A percentile compares a stretch with the other conserved stretches of the same genome.
Evolutionary conservation across 371 early-diverging fungal genomes (phyloP).

Genomic region (Mucor racemosus): DNA sequence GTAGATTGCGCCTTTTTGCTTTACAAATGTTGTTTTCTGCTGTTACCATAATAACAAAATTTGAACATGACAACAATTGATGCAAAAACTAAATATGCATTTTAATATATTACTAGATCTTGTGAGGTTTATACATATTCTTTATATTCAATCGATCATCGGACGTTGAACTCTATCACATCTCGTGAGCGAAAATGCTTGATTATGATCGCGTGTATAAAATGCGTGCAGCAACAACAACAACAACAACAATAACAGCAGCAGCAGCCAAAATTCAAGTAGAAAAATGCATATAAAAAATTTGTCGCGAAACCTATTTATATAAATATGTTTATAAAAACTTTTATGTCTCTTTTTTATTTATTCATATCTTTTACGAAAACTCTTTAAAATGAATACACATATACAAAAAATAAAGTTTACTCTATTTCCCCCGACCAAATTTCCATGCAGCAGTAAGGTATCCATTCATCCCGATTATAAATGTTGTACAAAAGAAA

Average conservation of each 20-base stretch:
- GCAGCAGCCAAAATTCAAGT: neutral
- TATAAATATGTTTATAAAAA: neutral
- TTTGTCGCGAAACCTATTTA: neutral
- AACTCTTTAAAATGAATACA: neutral
- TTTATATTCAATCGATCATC: neutral
- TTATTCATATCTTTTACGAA: neutral
- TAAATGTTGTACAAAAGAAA: neutral
- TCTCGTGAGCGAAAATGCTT: neutral
- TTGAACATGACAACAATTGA: no score
- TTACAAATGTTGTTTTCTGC: neutral
- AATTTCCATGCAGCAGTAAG: neutral
- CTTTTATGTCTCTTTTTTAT: neutral
- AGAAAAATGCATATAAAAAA: neutral
- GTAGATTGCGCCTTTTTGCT: neutral
- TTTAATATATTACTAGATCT: neutral
- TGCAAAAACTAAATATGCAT: no score
- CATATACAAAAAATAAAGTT: neutral
- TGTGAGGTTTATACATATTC: neutral
- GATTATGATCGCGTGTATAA: neutral
- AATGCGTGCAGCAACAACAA: neutral
- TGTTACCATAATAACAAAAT: no score
- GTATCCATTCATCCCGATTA: neutral
- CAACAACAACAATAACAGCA: neutral
- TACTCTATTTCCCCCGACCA: neutral
- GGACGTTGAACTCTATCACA: neutral